A percentile compares a stretch with the other conserved stretches of the same genome.
phyloP scores from a whole-genome alignment of 106 monocot species.

The Allium sativum region DNA sequence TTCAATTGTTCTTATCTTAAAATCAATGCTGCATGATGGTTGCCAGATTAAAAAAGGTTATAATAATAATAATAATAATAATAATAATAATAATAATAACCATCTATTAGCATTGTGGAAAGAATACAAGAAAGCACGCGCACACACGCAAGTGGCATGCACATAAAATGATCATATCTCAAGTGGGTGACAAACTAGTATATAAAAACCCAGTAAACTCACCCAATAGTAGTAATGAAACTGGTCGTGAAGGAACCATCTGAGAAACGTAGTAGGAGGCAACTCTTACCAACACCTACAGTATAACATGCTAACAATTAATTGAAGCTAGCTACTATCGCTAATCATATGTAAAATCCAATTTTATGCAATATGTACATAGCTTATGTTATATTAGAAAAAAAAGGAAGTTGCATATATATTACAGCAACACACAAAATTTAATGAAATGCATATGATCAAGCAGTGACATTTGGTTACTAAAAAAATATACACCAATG shows the following conservation, averaged over 20 bases:
- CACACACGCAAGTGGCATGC: too few relatives aligned
- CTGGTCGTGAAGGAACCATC: conserved; percentile 31
- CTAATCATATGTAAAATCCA: background rate
- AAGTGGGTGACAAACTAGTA: background rate
- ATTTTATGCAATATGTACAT: background rate
- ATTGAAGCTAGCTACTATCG: too few relatives aligned
- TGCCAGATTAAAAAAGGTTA: conserved; percentile 3
- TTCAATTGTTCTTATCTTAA: conserved; percentile 73
- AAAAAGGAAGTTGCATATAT: too few relatives aligned
- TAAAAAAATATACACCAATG: too few relatives aligned
- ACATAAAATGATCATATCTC: too few relatives aligned
- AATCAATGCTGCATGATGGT: conserved; percentile 46
- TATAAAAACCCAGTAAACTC: background rate
- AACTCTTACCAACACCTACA: conserved; percentile 27
- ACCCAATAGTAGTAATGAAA: conserved; percentile 30
- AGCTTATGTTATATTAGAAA: too few relatives aligned
- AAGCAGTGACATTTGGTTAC: too few relatives aligned
- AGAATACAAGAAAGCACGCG: too few relatives aligned
- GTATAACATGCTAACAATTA: background rate
- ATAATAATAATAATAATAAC: background rate
- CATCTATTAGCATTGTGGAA: background rate
- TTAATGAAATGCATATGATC: too few relatives aligned
- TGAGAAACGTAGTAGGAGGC: conserved; percentile 20
- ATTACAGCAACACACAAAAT: too few relatives aligned
- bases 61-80: background rate